Evolutionary conservation across 768 basidiomycete species (phyloP).

Genomic region (Tubosaeta sp.): DNA sequence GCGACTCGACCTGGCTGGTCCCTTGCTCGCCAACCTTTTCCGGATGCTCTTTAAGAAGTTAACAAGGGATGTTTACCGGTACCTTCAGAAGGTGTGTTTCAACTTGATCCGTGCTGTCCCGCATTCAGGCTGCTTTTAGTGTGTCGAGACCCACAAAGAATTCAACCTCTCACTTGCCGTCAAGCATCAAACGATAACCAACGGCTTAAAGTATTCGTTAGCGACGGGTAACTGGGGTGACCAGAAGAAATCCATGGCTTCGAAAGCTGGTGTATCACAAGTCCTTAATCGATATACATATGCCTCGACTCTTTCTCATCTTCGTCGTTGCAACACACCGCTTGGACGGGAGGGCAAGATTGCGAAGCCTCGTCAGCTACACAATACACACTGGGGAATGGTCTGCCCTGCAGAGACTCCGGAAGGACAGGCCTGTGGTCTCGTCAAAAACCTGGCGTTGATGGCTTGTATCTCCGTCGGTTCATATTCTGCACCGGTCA

Average conservation of each 20-base stretch:
- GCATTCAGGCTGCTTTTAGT: constrained; percentile 45
- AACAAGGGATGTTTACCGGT: constrained; percentile 94
- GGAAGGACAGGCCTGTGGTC: constrained; percentile 98
- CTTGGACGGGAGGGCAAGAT: constrained; percentile 98
- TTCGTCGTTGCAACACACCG: constrained; percentile 97
- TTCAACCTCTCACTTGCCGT: constrained; percentile 90
- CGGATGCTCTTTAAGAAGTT: constrained; percentile 96
- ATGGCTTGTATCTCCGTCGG: constrained; percentile 99
- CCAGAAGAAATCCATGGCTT: constrained; percentile 97
- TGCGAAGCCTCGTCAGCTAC: constrained; percentile 96
- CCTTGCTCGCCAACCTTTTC: constrained; percentile 94
- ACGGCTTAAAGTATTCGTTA: constrained; percentile 95
- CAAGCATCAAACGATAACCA: constrained; percentile 95
- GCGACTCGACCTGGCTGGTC: constrained; percentile 92
- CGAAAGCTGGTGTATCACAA: constrained; percentile 98
- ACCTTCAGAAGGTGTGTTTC: constrained; percentile 82
- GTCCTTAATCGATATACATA: constrained; percentile 98
- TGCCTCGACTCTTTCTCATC: constrained; percentile 94
- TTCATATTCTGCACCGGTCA: constrained; percentile 90
- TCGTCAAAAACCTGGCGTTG: constrained; percentile 96
- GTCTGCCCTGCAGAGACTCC: constrained; percentile 99
- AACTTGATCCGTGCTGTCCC: neutral
- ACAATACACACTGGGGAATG: constrained; percentile 99
- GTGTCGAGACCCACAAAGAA: constrained; percentile 93
- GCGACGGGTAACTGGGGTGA: constrained; percentile 99